Evolutionary conservation across 1,284 basidiomycete genomes (phyloP).

Genomic region (Takashimella koratensis): DNA sequence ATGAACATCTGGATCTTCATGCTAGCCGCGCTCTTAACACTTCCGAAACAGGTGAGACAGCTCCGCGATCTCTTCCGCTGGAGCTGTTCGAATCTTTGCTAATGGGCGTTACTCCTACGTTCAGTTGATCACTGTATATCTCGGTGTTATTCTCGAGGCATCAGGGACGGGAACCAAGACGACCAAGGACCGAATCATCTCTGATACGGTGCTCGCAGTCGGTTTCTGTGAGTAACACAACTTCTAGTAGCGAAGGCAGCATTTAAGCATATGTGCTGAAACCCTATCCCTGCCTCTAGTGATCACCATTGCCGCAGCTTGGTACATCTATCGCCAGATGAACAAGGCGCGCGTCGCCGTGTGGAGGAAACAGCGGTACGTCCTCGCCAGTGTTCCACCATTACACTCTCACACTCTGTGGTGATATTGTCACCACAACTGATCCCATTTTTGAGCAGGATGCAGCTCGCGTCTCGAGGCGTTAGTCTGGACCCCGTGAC

Average conservation of each 20-base stretch:
- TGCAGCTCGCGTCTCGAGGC: not conserved
- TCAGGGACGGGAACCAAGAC: constrained; percentile 51
- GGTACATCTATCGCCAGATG: constrained; percentile 77
- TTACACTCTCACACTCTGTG: no score
- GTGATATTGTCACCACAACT: not conserved
- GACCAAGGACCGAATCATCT: constrained; percentile 50
- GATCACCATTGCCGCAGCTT: constrained; percentile 73
- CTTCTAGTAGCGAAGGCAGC: not conserved
- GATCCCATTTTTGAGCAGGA: not conserved
- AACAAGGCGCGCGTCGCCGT: constrained; percentile 67
- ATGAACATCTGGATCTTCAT: constrained; percentile 67
- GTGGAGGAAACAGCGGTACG: constrained; percentile 68
- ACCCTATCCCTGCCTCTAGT: constrained; percentile 35
- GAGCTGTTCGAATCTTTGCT: not conserved
- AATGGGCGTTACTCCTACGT: not conserved
- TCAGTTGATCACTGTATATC: constrained; percentile 68
- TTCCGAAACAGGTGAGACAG: constrained; percentile 60
- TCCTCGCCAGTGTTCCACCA: no score
- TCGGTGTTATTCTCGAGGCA: constrained; percentile 59
- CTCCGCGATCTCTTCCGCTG: constrained; percentile 22
- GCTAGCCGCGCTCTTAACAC: constrained; percentile 67
- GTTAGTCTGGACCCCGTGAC: not conserved
- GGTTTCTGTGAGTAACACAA: constrained; percentile 50
- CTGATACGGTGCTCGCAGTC: constrained; percentile 59
- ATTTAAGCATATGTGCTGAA: constrained; percentile 8